These are phyloP conservation scores for Scheffersomyces ergatensis DNA, from an alignment of 805 yeast genomes.

Conservation along the genomic window DNA sequence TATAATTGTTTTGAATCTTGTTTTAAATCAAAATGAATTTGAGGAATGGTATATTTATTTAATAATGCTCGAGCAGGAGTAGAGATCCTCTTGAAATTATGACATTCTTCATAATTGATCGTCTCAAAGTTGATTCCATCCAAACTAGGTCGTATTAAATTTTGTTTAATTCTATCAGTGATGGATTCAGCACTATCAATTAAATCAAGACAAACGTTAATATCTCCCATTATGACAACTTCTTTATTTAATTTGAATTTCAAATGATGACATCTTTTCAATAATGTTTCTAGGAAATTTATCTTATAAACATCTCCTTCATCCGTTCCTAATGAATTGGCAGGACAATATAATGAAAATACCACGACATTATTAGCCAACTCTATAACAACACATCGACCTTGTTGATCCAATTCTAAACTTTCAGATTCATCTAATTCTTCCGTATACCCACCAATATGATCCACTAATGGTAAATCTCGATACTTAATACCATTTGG, in stretches of 20 bases:
- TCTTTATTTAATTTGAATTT: slow-evolving; percentile 51
- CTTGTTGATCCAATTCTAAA: slow-evolving; percentile 69
- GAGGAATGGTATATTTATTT: slow-evolving; percentile 24
- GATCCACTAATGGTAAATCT: slow-evolving; percentile 17
- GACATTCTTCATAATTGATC: slow-evolving; percentile 22
- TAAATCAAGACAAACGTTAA: slow-evolving; percentile 76
- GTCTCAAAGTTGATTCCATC: slow-evolving; percentile 20
- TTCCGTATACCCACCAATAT: slow-evolving; percentile 74
- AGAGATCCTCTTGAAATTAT: slow-evolving; percentile 30
- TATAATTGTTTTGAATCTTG: not conserved
- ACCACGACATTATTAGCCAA: slow-evolving; percentile 59
- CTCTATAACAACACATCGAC: slow-evolving; percentile 77
- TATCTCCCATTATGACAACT: slow-evolving; percentile 84
- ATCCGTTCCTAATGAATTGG: slow-evolving; percentile 72
- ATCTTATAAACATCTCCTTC: slow-evolving; percentile 62
- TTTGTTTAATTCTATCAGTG: slow-evolving; percentile 40
- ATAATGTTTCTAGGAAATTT: slow-evolving; percentile 55
- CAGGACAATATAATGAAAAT: slow-evolving; percentile 83
- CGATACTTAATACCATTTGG: slow-evolving; percentile 11
- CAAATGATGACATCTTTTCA: slow-evolving; percentile 60
- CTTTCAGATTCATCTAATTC: slow-evolving; percentile 35
- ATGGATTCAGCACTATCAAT: slow-evolving; percentile 79
- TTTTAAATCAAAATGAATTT: slow-evolving; percentile 6
- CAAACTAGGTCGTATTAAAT: slow-evolving; percentile 19
- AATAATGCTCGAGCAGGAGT: slow-evolving; percentile 26